Conservation (phyloP, 2,329 filamentous ascomycete species). For the Orbilia javanica region DNA sequence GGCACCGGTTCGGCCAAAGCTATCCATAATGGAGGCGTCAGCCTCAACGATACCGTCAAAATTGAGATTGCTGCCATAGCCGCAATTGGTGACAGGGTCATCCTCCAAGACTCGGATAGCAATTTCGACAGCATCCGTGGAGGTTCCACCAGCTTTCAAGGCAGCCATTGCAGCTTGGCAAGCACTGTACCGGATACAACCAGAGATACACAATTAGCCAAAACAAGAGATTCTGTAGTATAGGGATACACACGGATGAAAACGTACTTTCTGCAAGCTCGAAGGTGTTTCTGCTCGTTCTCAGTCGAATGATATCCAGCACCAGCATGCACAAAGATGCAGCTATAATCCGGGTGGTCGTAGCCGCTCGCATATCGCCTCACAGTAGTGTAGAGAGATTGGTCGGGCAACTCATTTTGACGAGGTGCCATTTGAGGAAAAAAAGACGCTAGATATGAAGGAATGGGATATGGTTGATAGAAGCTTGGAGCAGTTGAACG, state of each 20-base stretch:
- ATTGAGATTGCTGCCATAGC: constrained; percentile 93
- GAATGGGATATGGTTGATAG: constrained; percentile 23
- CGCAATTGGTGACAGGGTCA: constrained; percentile 94
- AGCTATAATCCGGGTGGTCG: constrained; percentile 64
- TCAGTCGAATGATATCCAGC: constrained; percentile 91
- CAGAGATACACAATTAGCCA: constrained; percentile 41
- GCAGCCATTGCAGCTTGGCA: constrained; percentile 80
- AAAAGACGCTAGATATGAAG: constrained; percentile 13
- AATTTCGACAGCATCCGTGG: constrained; percentile 89
- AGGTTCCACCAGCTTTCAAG: constrained; percentile 80
- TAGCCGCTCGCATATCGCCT: constrained; percentile 37
- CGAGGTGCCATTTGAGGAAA: constrained; percentile 38
- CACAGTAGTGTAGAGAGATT: constrained; percentile 42
- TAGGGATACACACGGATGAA: neutral
- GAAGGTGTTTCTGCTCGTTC: constrained; percentile 86
- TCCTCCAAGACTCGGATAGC: constrained; percentile 91
- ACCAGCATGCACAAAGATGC: constrained; percentile 95
- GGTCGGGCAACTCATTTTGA: constrained; percentile 11
- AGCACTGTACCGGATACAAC: constrained; percentile 76
- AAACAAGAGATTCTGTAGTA: neutral
- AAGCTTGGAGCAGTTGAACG: neutral
- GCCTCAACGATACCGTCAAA: constrained; percentile 93
- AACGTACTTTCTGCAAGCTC: constrained; percentile 87
- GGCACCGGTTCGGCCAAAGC: constrained; percentile 89
- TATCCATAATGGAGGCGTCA: constrained; percentile 92